Evolutionary conservation across 495 filamentous ascomycete genomes (phyloP), one percentile per base, ranked within the genome.

Genomic region (Hypoxylon lienhwacheense): DNA sequence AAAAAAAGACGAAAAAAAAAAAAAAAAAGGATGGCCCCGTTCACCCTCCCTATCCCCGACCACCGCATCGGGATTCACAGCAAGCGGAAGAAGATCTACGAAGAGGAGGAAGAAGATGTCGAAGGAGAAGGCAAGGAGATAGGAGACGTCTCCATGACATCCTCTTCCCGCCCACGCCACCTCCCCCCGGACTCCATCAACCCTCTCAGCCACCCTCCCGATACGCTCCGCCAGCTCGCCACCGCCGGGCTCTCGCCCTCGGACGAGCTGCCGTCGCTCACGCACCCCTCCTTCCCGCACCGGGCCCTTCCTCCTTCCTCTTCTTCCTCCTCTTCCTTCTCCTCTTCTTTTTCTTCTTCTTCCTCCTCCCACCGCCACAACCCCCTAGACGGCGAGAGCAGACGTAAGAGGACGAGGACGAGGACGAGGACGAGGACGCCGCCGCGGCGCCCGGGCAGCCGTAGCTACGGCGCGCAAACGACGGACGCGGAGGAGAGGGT

Each of bases 221-320:
- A 55, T 42, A 72, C 69, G 3, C 68, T 77, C 14, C 63, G 46
- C 5, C 73, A 77, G 37, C 66, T 77, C 33, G 51, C 61, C 21
- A 44, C 65, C 15, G 73, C 73, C 21, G 74, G 74, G n/a, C 55
- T 69, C 22, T 44, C 67, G 12, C 46, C 66, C 4, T 43, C 63
- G 11, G 53, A 64, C 8, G 71, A 67, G 10, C 50, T 73, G 22
- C 74, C 73, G 1, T 73, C 73, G 0, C 50, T 53, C 10, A 4
- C 47, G 5, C 43, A 71, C 44, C 72, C 66, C 0, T 51, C 60
- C n/a, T 77, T 77, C 35, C 74, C 74, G n/a, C 71, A 77, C 44
- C 68, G 67, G 26, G 65, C 64, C 3, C 36, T 66, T 24, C 66
- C 47, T 11, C 32, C 42, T n/a, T n/a, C n/a, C n/a, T n/a, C n/a